phyloP scores from a whole-genome alignment of 495 filamentous ascomycete genomes.

The Aspergillus ostianus region DNA sequence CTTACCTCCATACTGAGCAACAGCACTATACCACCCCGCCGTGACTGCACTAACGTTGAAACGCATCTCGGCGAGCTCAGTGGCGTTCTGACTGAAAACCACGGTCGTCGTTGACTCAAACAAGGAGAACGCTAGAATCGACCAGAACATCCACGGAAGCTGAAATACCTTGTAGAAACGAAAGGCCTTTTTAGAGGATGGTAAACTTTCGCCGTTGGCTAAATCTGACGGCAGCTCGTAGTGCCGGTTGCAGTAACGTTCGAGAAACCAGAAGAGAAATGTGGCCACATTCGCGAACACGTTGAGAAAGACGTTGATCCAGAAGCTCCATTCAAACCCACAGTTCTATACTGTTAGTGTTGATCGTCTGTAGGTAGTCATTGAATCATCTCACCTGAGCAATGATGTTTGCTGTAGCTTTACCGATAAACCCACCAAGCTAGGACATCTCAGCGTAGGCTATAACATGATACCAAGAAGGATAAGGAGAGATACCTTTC shows the following conservation, averaged over 20 bases:
- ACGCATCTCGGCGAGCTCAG: not conserved
- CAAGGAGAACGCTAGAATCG: not conserved
- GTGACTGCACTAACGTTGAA: not conserved
- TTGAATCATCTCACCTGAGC: slow-evolving; percentile 7
- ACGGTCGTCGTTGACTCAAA: not conserved
- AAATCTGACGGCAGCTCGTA: not conserved
- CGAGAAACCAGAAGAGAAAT: not conserved
- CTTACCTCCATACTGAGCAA: not conserved
- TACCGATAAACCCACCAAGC: slow-evolving; percentile 20
- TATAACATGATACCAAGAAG: not conserved
- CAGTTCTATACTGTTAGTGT: not conserved
- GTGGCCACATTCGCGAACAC: not conserved
- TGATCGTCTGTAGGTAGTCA: not conserved
- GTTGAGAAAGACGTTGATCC: not conserved
- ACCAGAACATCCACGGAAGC: not conserved
- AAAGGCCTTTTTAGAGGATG: not conserved
- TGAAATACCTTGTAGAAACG: not conserved
- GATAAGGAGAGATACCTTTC: not conserved
- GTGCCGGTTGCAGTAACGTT: not conserved
- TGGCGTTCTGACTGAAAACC: not conserved
- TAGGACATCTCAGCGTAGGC: not conserved
- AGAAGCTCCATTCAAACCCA: not conserved
- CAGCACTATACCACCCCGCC: slow-evolving; percentile 1
- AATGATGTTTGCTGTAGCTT: slow-evolving; percentile 20
- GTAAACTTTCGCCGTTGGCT: not conserved